Percentiles rank a stretch among this genome's conserved stretches.
Evolutionary conservation across 208 protist genomes (phyloP).

Genomic region (Trypanosomatidae sp.): DNA sequence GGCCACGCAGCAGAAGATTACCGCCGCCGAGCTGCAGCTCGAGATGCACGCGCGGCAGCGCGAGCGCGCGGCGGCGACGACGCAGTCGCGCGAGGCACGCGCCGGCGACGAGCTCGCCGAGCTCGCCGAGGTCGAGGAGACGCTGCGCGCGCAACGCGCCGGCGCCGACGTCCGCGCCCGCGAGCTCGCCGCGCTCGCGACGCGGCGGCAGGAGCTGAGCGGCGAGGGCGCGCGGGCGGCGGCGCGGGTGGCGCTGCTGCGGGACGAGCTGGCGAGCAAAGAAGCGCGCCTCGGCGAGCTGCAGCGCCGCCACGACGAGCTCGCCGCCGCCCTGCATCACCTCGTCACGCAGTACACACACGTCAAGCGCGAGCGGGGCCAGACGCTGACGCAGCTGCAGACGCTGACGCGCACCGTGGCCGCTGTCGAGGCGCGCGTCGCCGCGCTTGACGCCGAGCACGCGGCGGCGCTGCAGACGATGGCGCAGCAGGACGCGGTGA

Average conservation of each 20-base stretch:
- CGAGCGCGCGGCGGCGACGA: conserved; percentile 27
- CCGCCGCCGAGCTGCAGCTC: conserved; percentile 37
- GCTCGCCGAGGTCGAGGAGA: conserved; percentile 59
- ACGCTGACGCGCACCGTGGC: conserved; percentile 84
- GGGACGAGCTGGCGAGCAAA: conserved; percentile 86
- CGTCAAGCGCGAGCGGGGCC: conserved; percentile 88
- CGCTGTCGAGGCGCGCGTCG: conserved; percentile 93
- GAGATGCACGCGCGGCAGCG: conserved; percentile 29
- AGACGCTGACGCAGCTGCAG: conserved; percentile 91
- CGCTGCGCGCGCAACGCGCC: conserved; percentile 27
- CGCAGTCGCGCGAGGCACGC: conserved; percentile 33
- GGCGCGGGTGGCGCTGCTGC: conserved; percentile 50
- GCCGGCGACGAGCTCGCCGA: conserved; percentile 31
- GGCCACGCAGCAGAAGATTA: conserved; percentile 36
- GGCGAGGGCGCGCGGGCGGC: conserved; percentile 77
- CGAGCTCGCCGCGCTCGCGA: conserved; percentile 45
- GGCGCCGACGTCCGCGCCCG: conserved; percentile 69
- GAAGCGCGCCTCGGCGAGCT: conserved; percentile 34
- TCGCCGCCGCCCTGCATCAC: conserved; percentile 57
- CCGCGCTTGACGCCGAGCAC: conserved; percentile 91
- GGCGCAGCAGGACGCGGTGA: conserved; percentile 75
- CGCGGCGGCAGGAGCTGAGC: conserved; percentile 69
- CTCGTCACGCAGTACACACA: conserved; percentile 79
- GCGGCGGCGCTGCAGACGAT: conserved; percentile 83
- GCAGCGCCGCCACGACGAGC: conserved; percentile 41